Percentiles rank a stretch among this genome's conserved stretches.
phyloP scores from a whole-genome alignment of 805 yeast species.

The Yamadazyma insecticola region DNA sequence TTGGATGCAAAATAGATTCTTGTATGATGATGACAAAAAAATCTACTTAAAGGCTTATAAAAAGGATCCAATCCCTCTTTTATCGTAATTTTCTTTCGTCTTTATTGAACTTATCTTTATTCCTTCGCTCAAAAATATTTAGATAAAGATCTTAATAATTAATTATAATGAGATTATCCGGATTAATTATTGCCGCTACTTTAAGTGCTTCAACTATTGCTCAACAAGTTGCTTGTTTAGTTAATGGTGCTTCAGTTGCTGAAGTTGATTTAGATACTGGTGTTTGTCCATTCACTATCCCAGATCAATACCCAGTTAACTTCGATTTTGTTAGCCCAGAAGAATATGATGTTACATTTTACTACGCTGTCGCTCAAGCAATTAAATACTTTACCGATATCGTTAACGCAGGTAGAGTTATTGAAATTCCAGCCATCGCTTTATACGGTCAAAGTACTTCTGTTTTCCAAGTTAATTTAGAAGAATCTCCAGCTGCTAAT shows the following conservation, averaged over 20 bases:
- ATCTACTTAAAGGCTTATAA: too few relatives aligned
- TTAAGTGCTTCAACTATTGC: constrained; percentile 25
- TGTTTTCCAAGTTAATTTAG: constrained; percentile 25
- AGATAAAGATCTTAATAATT: too few relatives aligned
- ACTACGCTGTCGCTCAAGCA: constrained; percentile 23
- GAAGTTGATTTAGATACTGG: constrained; percentile 39
- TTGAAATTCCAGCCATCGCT: constrained; percentile 26
- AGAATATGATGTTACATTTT: constrained; percentile 31
- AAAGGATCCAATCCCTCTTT: too few relatives aligned
- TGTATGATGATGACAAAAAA: too few relatives aligned
- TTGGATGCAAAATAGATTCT: too few relatives aligned
- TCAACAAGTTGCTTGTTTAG: constrained; percentile 32
- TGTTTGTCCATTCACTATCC: constrained; percentile 33
- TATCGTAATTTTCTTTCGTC: too few relatives aligned
- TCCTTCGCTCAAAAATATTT: too few relatives aligned
- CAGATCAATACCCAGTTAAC: constrained; percentile 19
- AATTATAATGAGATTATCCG: constrained; percentile 9
- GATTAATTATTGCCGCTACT: constrained; percentile 13
- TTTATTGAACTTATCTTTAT: too few relatives aligned
- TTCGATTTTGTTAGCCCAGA: constrained; percentile 24
- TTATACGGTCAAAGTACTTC: constrained; percentile 19
- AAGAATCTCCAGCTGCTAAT: constrained; percentile 27
- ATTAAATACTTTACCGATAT: constrained; percentile 31
- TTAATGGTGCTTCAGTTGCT: constrained; percentile 27
- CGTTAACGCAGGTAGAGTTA: constrained; percentile 27